Conservation (phyloP, 345 rosid genomes). For the rapeseed (Brassica napus) region Da-Ae NC_063436.1:19640501-19641000, state of each 20-base stretch:
- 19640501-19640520: too few species aligned
- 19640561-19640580: conserved; percentile 25
- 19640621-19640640: conserved; percentile 24
- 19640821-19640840: conserved; percentile 10
- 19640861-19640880: not conserved
- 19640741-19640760: conserved; percentile 14
- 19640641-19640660: not conserved
- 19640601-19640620: not conserved
- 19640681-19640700: conserved; percentile 7
- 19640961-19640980: conserved; percentile 22
- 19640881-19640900: conserved; percentile 24
- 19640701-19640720: not conserved
- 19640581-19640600: conserved; percentile 30
- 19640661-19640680: not conserved
- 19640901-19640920: conserved; percentile 23
- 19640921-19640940: conserved; percentile 4
- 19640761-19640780: not conserved
- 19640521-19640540: conserved; percentile 12
- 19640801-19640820: conserved; percentile 39
- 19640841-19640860: conserved; percentile 31
- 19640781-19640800: conserved; percentile 23
- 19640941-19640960: conserved; percentile 7
- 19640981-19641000: conserved; percentile 25
- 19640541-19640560: conserved; percentile 1
- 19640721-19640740: conserved; percentile 22